Conservation (phyloP, 495 filamentous ascomycete genomes). For the Trichoderma erinaceum region DNA sequence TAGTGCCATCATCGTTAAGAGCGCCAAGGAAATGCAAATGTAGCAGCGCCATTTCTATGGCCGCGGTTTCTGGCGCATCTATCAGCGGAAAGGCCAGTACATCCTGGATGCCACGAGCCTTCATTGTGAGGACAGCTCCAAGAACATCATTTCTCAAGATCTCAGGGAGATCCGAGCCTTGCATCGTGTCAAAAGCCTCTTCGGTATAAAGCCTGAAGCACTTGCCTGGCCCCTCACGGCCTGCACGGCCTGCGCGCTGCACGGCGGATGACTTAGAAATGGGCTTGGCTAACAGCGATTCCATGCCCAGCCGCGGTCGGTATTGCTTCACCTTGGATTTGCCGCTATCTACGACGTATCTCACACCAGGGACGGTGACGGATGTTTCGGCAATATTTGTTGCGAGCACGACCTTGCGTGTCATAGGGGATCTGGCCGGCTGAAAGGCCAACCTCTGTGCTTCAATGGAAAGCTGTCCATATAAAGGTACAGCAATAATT, state of each 20-base stretch:
- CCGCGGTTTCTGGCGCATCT: slow-evolving; percentile 68
- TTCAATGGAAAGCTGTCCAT: slow-evolving; percentile 51
- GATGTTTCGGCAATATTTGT: slow-evolving; percentile 99
- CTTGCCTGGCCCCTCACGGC: slow-evolving; percentile 83
- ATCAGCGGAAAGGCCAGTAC: slow-evolving; percentile 80
- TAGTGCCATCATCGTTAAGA: slow-evolving; percentile 61
- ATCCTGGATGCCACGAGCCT: slow-evolving; percentile 80
- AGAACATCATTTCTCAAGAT: slow-evolving; percentile 86
- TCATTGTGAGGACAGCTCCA: slow-evolving; percentile 85
- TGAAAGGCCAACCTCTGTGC: slow-evolving; percentile 83
- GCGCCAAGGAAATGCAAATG: slow-evolving; percentile 75
- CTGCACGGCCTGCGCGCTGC: slow-evolving; percentile 86
- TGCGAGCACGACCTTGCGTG: slow-evolving; percentile 81
- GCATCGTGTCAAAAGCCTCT: slow-evolving; percentile 60
- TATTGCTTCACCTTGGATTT: slow-evolving; percentile 94
- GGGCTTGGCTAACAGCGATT: slow-evolving; percentile 83
- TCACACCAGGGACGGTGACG: slow-evolving; percentile 88
- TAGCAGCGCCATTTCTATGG: slow-evolving; percentile 76
- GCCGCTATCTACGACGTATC: slow-evolving; percentile 86
- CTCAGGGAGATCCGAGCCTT: slow-evolving; percentile 75
- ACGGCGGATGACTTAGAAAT: slow-evolving; percentile 92
- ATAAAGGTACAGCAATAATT: slow-evolving; percentile 44
- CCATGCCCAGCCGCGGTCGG: slow-evolving; percentile 74
- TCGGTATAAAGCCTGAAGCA: slow-evolving; percentile 90
- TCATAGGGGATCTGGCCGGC: slow-evolving; percentile 61